These are phyloP conservation scores for Neltuma alba DNA, from an alignment of 306 rosid genomes.

Conservation along the genomic window DNA sequence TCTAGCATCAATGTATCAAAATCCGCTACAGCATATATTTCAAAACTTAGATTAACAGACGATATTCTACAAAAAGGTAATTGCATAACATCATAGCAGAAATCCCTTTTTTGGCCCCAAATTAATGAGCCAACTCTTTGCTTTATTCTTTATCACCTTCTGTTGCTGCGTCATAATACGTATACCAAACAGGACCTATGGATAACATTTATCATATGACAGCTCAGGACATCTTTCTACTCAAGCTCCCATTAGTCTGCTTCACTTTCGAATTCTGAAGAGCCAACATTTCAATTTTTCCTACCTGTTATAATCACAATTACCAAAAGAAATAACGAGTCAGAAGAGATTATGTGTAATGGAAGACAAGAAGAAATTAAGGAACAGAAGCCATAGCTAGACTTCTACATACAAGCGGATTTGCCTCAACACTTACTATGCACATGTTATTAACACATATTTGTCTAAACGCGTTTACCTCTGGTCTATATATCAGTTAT, in stretches of 20 bases:
- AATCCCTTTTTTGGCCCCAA: background rate
- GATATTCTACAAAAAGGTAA: background rate
- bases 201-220: background rate
- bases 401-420: too few relatives aligned
- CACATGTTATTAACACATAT: background rate
- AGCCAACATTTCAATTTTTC: constrained; percentile 43
- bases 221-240: background rate
- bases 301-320: constrained; percentile 51
- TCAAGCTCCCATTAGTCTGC: constrained; percentile 1
- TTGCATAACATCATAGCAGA: background rate
- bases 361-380: background rate
- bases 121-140: constrained; percentile 5
- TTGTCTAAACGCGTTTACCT: background rate
- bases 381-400: background rate
- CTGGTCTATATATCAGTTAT: background rate
- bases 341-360: background rate
- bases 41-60: background rate
- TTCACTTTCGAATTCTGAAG: constrained; percentile 26
- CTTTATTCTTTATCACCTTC: background rate
- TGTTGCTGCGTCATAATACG: constrained; percentile 8
- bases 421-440: too few relatives aligned
- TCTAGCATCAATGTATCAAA: background rate
- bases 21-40: background rate
- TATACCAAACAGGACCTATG: background rate
- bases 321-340: constrained; percentile 22